phyloP scores from a whole-genome alignment of 2,329 filamentous ascomycete genomes.

The Alternaria arborescens region DNA sequence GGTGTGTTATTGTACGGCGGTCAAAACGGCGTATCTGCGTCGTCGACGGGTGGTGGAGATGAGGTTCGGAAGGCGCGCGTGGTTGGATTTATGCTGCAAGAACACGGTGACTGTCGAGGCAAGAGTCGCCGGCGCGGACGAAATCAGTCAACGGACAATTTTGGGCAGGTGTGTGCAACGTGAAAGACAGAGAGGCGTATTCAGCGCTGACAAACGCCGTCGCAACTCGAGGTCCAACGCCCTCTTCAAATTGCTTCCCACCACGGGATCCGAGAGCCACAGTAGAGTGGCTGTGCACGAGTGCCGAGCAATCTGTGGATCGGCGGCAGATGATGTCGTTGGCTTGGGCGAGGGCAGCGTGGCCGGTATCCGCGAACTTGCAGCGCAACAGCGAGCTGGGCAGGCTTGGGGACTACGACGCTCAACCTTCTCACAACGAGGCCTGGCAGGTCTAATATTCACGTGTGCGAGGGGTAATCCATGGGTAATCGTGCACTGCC shows the following conservation, averaged over 20 bases:
- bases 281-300: slow-evolving; percentile 17
- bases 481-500: slow-evolving; percentile 18
- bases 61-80: slow-evolving; percentile 43
- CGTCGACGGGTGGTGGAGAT: slow-evolving; percentile 41
- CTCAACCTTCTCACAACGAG: neutral
- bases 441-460: slow-evolving; percentile 11
- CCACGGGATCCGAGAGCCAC: slow-evolving; percentile 12
- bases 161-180: slow-evolving; percentile 8
- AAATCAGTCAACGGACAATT: neutral
- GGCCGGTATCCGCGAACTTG: slow-evolving; percentile 8
- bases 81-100: slow-evolving; percentile 35
- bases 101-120: slow-evolving; percentile 38
- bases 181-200: neutral
- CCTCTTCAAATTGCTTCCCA: slow-evolving; percentile 9
- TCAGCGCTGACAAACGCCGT: slow-evolving; percentile 23
- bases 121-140: slow-evolving; percentile 6
- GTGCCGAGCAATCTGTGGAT: slow-evolving; percentile 9
- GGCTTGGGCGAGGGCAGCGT: slow-evolving; percentile 4
- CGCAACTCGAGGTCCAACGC: slow-evolving; percentile 1
- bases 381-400: slow-evolving; percentile 7
- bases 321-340: slow-evolving; percentile 15
- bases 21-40: slow-evolving; percentile 49
- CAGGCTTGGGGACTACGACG: slow-evolving; percentile 3
- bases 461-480: slow-evolving; percentile 15
- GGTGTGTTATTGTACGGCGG: slow-evolving; percentile 43